These are phyloP conservation scores for Fusarium bactridioides DNA, from an alignment of 2,329 filamentous ascomycete species.

Conservation along the genomic window DNA sequence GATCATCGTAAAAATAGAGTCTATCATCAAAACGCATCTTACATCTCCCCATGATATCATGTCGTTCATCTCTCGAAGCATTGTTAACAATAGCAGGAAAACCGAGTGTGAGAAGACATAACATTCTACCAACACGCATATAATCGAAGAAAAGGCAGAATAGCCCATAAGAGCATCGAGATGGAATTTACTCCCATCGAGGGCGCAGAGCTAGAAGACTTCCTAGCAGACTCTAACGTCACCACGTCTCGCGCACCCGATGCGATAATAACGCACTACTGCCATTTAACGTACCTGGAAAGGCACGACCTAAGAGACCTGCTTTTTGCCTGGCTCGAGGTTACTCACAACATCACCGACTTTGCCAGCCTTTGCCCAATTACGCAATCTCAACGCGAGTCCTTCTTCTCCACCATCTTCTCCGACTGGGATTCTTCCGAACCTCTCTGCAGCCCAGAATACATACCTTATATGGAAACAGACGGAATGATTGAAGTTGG, in stretches of 20 bases:
- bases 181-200: not conserved
- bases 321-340: not conserved
- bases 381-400: not conserved
- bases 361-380: not conserved
- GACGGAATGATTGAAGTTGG: not conserved
- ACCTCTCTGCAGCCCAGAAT: not conserved
- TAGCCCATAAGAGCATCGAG: not conserved
- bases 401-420: not conserved
- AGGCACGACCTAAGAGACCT: not conserved
- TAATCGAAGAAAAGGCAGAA: not conserved
- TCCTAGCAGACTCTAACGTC: accelerated
- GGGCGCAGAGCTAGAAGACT: not conserved
- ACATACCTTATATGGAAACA: not conserved
- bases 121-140: not conserved
- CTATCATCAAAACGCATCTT: not conserved
- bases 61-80: not conserved
- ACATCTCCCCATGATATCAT: not conserved
- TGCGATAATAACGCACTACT: not conserved
- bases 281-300: not conserved
- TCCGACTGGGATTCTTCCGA: not conserved
- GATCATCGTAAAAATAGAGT: not conserved
- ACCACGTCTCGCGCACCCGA: not conserved
- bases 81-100: not conserved
- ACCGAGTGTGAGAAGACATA: not conserved
- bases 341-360: not conserved